phyloP scores from a whole-genome alignment of 495 filamentous ascomycete genomes.

The Talaromyces borbonicus region DNA sequence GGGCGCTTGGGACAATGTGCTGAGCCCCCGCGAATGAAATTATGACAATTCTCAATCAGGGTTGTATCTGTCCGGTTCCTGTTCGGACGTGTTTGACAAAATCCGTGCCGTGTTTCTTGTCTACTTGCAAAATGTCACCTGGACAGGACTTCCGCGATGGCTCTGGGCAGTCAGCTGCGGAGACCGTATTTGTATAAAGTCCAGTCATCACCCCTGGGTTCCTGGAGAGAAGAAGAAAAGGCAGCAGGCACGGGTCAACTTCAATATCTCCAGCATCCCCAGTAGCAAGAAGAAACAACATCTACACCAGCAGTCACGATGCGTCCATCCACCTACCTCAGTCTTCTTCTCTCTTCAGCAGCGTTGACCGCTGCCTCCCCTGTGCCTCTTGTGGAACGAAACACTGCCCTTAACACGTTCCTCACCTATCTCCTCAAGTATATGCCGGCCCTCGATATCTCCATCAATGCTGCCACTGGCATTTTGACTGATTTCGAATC shows the following conservation, averaged over 20 bases:
- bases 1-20: no score
- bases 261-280: not conserved
- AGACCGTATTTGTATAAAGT: no score
- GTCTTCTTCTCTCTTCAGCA: not conserved
- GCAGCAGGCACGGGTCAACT: not conserved
- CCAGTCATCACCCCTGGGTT: no score
- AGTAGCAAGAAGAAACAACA: not conserved
- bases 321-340: not conserved
- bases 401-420: conserved; percentile 7
- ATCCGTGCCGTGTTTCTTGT: no score
- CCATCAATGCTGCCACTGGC: conserved; percentile 1
- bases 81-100: no score
- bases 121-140: no score
- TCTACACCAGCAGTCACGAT: not conserved
- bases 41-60: no score
- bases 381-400: not conserved
- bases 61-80: no score
- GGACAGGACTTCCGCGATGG: no score
- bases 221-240: no score
- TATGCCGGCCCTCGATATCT: not conserved
- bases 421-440: conserved; percentile 1
- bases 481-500: not conserved
- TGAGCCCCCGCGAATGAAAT: no score
- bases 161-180: no score
- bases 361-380: not conserved